These are phyloP conservation scores for Cadophora luteo-olivacea DNA, from an alignment of 2,329 filamentous ascomycete genomes.

Conservation along the genomic window DNA sequence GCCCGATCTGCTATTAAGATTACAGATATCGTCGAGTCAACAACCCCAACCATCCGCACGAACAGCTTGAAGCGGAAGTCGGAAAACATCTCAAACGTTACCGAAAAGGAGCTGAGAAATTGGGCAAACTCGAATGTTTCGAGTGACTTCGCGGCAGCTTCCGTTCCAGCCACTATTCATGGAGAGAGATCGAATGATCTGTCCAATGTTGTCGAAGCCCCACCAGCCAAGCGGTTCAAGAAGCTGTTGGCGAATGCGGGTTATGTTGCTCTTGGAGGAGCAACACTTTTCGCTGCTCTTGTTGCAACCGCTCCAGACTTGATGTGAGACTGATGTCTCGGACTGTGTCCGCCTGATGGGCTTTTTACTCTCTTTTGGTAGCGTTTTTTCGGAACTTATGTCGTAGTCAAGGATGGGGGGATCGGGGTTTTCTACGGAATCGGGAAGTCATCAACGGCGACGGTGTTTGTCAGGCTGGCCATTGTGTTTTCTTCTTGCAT, in stretches of 20 bases:
- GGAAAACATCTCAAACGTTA: conserved; percentile 41
- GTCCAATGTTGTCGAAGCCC: conserved; percentile 16
- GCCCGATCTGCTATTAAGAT: conserved; percentile 41
- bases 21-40: conserved; percentile 41
- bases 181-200: background rate
- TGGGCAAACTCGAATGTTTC: conserved; percentile 33
- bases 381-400: conserved; percentile 13
- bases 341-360: conserved; percentile 3
- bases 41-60: conserved; percentile 18
- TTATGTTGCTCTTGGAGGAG: conserved; percentile 46
- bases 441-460: conserved; percentile 11
- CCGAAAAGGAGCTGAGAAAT: conserved; percentile 37
- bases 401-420: conserved; percentile 22
- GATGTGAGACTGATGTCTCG: conserved; percentile 29
- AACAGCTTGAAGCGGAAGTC: conserved; percentile 41
- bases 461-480: conserved; percentile 24
- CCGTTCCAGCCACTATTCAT: background rate
- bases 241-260: conserved; percentile 39
- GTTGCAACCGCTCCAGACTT: conserved; percentile 48
- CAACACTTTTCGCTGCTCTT: conserved; percentile 46
- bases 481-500: conserved; percentile 32
- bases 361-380: conserved; percentile 16
- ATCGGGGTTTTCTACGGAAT: conserved; percentile 28
- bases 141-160: background rate
- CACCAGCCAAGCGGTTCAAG: conserved; percentile 42